phyloP scores from a whole-genome alignment of 2,329 filamentous ascomycete genomes.

The Apiospora pterosperma region DNA sequence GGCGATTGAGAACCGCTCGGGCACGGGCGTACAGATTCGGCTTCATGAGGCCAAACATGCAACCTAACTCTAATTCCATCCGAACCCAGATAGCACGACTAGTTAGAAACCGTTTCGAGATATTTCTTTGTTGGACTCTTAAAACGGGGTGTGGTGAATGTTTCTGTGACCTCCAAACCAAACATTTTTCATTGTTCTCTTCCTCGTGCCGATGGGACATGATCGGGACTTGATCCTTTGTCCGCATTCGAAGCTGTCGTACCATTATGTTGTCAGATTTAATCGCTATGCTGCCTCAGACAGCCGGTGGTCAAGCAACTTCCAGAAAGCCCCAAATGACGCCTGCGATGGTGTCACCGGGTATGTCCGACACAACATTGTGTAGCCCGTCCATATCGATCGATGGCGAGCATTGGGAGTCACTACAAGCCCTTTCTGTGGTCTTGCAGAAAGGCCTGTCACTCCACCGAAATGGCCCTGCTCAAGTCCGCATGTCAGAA shows the following conservation, averaged over 20 bases:
- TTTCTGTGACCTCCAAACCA: background rate
- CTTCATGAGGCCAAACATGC: constrained; percentile 20
- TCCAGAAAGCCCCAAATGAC: background rate
- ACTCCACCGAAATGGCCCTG: constrained; percentile 6
- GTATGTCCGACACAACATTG: background rate
- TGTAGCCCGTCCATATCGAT: background rate
- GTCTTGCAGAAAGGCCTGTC: constrained; percentile 1
- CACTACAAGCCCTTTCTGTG: background rate
- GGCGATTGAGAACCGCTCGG: constrained; percentile 25
- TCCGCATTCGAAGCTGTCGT: background rate
- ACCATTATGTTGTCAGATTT: background rate
- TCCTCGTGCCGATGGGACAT: background rate
- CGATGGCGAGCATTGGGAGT: constrained; percentile 9
- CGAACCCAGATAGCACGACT: background rate
- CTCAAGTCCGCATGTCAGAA: constrained; percentile 6
- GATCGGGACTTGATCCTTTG: background rate
- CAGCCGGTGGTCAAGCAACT: background rate
- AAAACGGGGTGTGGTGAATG: background rate
- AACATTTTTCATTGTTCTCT: background rate
- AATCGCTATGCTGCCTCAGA: background rate
- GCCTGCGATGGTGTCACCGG: background rate
- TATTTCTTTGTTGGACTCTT: background rate
- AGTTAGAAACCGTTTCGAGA: background rate
- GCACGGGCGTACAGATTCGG: constrained; percentile 29
- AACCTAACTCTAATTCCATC: background rate